Conservation (phyloP, 371 early-diverging fungal species). For the Mucor indicus region DNA sequence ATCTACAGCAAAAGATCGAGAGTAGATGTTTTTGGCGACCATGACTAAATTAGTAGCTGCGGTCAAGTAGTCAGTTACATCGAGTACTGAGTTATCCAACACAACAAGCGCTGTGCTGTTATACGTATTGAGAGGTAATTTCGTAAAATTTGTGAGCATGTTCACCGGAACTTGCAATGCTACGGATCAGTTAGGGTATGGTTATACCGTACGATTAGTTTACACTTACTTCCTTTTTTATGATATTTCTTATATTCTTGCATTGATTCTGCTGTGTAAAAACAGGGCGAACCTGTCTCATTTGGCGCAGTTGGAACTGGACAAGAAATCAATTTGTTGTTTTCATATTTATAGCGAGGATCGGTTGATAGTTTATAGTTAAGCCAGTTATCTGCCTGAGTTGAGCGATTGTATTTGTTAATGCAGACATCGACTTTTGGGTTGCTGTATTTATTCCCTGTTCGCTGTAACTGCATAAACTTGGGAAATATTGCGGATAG, state of each 20-base stretch:
- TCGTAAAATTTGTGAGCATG: constrained; percentile 1
- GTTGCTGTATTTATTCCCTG: constrained; percentile 15
- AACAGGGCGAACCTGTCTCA: constrained; percentile 40
- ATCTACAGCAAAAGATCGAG: constrained; percentile 38
- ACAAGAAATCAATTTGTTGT: constrained; percentile 26
- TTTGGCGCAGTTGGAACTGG: constrained; percentile 32
- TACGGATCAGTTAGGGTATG: too few species aligned
- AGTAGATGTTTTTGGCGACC: constrained; percentile 24
- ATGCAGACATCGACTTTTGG: constrained; percentile 30
- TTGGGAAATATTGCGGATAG: constrained; percentile 43
- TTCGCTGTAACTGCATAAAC: constrained; percentile 31
- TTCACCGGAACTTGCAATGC: too few species aligned
- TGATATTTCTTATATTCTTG: constrained; percentile 14
- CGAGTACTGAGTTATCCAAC: constrained; percentile 31
- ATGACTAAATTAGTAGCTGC: constrained; percentile 34
- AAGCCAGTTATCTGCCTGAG: constrained; percentile 42
- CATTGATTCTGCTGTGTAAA: constrained; percentile 12
- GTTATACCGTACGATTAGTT: too few species aligned
- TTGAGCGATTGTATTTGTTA: constrained; percentile 20
- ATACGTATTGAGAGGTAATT: constrained; percentile 2
- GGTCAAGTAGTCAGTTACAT: constrained; percentile 41
- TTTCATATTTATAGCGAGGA: constrained; percentile 28
- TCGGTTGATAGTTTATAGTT: constrained; percentile 27
- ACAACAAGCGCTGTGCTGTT: constrained; percentile 31
- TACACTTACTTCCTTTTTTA: constrained; percentile 30